These are phyloP conservation scores for Lactarius psammicola DNA, from an alignment of 768 basidiomycete genomes.

Conservation along the genomic window DNA sequence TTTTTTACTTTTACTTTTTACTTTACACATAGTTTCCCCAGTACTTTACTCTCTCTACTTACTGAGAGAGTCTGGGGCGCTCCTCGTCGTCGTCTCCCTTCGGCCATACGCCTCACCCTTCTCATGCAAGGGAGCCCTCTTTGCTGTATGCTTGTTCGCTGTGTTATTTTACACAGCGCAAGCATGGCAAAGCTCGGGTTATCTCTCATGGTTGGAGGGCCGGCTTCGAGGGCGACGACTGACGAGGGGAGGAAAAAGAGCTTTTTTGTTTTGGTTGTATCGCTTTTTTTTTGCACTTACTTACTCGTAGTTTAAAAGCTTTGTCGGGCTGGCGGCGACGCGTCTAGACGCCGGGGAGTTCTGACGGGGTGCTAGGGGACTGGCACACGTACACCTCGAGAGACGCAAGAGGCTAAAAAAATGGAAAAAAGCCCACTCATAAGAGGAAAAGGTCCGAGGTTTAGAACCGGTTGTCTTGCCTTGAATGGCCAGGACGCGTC, in stretches of 20 bases:
- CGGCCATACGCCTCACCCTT: neutral
- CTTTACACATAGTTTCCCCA: neutral
- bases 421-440: slow-evolving; percentile 8
- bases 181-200: neutral
- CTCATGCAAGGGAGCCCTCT: neutral
- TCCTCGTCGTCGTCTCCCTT: neutral
- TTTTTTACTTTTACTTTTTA: neutral
- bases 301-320: neutral
- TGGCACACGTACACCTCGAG: slow-evolving; percentile 23
- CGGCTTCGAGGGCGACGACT: neutral
- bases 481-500: slow-evolving; percentile 17
- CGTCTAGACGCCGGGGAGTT: slow-evolving; percentile 23
- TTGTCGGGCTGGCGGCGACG: slow-evolving; percentile 18
- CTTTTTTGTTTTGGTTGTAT: neutral
- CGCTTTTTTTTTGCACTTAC: neutral
- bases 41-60: neutral
- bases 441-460: slow-evolving; percentile 17
- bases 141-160: neutral
- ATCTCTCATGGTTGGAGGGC: neutral
- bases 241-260: slow-evolving; percentile 4
- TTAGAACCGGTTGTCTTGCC: slow-evolving; percentile 24
- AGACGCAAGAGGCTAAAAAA: slow-evolving; percentile 18
- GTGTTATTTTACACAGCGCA: neutral
- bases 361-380: slow-evolving; percentile 21
- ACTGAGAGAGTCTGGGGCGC: neutral